Conservation (phyloP, 345 rosid genomes). For the Lepidium aucheri region DNA sequence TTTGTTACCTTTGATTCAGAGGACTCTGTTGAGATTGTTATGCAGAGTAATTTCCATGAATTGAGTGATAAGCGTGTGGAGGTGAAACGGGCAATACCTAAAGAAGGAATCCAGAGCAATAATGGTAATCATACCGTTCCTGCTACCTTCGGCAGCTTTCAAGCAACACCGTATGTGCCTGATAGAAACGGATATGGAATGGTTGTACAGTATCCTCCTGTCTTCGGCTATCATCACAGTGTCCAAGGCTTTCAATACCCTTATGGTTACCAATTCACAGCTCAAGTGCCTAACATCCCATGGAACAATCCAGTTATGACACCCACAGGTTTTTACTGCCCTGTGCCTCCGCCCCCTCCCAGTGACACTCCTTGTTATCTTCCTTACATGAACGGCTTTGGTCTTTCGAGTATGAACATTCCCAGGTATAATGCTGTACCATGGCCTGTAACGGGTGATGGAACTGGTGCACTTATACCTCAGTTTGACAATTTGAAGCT, state of each 20-base stretch:
- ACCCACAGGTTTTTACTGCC: constrained; percentile 26
- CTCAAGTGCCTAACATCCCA: constrained; percentile 27
- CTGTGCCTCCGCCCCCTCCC: constrained; percentile 26
- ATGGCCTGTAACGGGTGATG: constrained; percentile 23
- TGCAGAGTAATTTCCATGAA: constrained; percentile 55
- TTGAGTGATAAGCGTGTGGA: constrained; percentile 59
- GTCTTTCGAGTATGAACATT: constrained; percentile 13
- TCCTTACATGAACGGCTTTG: constrained; percentile 30
- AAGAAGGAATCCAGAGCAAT: constrained; percentile 42
- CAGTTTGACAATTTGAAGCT: constrained; percentile 20
- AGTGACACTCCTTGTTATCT: constrained; percentile 25
- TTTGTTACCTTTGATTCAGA: constrained; percentile 68
- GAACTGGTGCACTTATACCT: constrained; percentile 12
- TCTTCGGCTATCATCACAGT: constrained; percentile 18
- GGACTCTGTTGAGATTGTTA: constrained; percentile 58
- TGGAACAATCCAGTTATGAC: constrained; percentile 36
- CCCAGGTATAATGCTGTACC: constrained; percentile 17
- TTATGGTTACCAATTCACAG: constrained; percentile 31
- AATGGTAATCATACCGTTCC: not conserved
- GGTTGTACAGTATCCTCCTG: constrained; percentile 14
- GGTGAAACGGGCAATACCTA: constrained; percentile 81
- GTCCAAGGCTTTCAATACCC: constrained; percentile 33
- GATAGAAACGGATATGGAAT: constrained; percentile 32
- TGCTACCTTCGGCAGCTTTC: constrained; percentile 11
- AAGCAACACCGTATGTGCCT: constrained; percentile 20